These are phyloP conservation scores for Hymenoscyphus salicellus DNA, from an alignment of 2,329 filamentous ascomycete genomes.

Conservation along the genomic window DNA sequence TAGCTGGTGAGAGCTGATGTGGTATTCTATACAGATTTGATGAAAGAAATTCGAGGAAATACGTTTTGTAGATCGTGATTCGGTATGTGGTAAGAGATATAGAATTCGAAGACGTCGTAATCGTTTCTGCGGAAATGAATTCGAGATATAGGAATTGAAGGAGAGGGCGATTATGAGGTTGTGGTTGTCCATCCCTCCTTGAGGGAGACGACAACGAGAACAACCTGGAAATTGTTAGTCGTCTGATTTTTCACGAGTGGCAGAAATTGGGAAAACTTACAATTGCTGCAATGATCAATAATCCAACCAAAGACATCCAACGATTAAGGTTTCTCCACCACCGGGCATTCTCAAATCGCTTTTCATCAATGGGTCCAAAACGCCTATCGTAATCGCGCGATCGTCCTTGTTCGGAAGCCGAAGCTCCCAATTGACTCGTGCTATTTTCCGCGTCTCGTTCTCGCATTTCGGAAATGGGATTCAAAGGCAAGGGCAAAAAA, in stretches of 20 bases:
- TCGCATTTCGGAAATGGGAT: constrained; percentile 51
- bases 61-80: constrained; percentile 1
- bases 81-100: neutral
- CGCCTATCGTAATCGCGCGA: constrained; percentile 29
- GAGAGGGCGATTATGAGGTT: constrained; percentile 1
- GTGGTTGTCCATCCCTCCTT: constrained; percentile 22
- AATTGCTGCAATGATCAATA: constrained; percentile 53
- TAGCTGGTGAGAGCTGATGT: constrained; percentile 1
- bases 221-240: constrained; percentile 22
- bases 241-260: neutral
- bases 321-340: constrained; percentile 65
- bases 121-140: neutral
- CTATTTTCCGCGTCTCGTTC: constrained; percentile 40
- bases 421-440: constrained; percentile 31
- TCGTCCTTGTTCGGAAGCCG: constrained; percentile 16
- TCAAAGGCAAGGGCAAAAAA: constrained; percentile 66
- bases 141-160: constrained; percentile 4
- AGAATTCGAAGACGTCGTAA: constrained; percentile 1
- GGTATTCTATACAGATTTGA: neutral
- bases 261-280: constrained; percentile 40
- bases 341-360: constrained; percentile 51
- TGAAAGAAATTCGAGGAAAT: constrained; percentile 3
- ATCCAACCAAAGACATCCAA: constrained; percentile 56
- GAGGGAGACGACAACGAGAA: constrained; percentile 30
- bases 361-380: constrained; percentile 35